Conservation (phyloP, 306 rosid species). For the Pueraria montana region DNA sequence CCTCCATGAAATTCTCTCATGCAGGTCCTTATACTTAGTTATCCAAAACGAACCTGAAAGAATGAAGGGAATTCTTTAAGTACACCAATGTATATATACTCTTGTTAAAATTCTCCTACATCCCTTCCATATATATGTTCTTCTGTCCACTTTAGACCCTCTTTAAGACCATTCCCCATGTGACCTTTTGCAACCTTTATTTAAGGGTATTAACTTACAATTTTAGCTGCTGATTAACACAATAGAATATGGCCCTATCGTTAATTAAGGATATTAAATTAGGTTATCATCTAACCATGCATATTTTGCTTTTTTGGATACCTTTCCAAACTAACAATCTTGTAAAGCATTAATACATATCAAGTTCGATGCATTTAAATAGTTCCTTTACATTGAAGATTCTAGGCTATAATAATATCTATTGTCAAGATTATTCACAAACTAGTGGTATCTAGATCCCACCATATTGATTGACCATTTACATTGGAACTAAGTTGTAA, state of each 20-base stretch:
- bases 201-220: slow-evolving; percentile 1
- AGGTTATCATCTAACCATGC: slow-evolving; percentile 14
- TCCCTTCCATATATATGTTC: slow-evolving; percentile 33
- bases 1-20: slow-evolving; percentile 46
- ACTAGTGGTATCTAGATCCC: slow-evolving; percentile 33
- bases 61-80: slow-evolving; percentile 41
- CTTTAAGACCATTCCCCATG: slow-evolving; percentile 46
- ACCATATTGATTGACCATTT: slow-evolving; percentile 13
- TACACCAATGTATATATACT: slow-evolving; percentile 17
- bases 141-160: slow-evolving; percentile 20
- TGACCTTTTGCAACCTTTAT: slow-evolving; percentile 36
- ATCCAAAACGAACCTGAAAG: slow-evolving; percentile 60
- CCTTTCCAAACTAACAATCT: slow-evolving; percentile 44
- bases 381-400: slow-evolving; percentile 34
- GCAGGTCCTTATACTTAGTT: slow-evolving; percentile 55
- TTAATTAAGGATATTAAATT: slow-evolving; percentile 21
- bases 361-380: slow-evolving; percentile 38
- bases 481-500: not conserved
- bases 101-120: slow-evolving; percentile 32
- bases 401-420: slow-evolving; percentile 12
- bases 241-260: not conserved
- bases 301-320: slow-evolving; percentile 10
- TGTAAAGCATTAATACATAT: slow-evolving; percentile 35
- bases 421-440: slow-evolving; percentile 33
- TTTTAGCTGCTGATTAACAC: not conserved